Evolutionary conservation across 495 filamentous ascomycete species (phyloP), one percentile per base, ranked within the genome.

Genomic region (Penicillium argentinense): DNA sequence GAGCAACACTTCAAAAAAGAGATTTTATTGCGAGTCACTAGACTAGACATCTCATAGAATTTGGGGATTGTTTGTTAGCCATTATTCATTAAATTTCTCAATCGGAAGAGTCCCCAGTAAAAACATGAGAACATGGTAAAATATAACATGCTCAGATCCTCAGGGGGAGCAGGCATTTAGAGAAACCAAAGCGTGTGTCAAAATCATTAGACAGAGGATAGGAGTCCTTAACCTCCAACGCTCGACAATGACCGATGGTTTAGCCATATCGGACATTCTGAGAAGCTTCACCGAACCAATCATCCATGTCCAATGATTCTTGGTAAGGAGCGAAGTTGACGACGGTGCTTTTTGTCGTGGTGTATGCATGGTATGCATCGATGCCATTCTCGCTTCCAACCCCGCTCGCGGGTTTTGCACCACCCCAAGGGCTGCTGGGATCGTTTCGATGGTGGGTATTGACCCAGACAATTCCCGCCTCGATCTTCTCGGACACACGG

Each of bases 401-500:
- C 9, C 56, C 56, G 33, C 56, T 62, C 6, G 59, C 52, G 26
- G 33, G 18, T 28, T 51, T 59, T 17, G 42, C 32, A 6, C 56
- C 59, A 37, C 59, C 59, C 59, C 59, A 62, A 0, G 59, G 59
- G 28, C 59, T 62, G 18, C 53, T 59, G 0, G 59, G 59, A 9
- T 62, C 59, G 16, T 59, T 62, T 9, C 56, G 56, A 34, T 62
- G 59, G 42, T 62, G 59, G 3, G 56, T 59, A 36, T 83, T 83
- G 18, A 83, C 69, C 39, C 73, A 74, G 0, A 82, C 77, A 33
- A 73, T 76, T 1, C 80, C 80, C 4, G 63, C 56, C 7, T 79
- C 72, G 23, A 83, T 62, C 19, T 65, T 59, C n/a, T 64, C 59
- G 0, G 75, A 71, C 3, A 81, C 52, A 4, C 78, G 64, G 44